Conservation (phyloP, 306 rosid genomes). For the Lupinus albus region DNA sequence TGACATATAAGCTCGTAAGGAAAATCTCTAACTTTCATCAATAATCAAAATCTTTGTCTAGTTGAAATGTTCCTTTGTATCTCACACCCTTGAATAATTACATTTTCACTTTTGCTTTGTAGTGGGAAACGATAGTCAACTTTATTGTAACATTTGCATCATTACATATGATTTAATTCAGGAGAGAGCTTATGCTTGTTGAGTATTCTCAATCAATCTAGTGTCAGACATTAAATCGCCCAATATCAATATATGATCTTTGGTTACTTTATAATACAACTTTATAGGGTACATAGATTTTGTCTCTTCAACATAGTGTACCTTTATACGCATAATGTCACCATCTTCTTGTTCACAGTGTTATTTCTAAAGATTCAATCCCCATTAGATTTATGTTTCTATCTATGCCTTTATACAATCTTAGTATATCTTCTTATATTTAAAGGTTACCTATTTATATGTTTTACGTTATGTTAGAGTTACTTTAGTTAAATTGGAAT, state of each 20-base stretch:
- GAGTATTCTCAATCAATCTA: constrained; percentile 53
- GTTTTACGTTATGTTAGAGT: not conserved
- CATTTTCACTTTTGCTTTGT: constrained; percentile 66
- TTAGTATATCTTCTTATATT: constrained; percentile 1
- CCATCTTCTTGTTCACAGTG: constrained; percentile 24
- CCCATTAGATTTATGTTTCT: not conserved
- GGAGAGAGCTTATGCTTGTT: constrained; percentile 49
- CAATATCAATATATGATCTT: constrained; percentile 42
- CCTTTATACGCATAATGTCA: not conserved
- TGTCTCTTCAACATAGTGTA: constrained; percentile 24
- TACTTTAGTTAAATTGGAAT: not conserved
- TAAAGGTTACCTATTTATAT: not conserved
- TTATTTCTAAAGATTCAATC: not conserved
- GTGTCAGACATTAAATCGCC: constrained; percentile 34
- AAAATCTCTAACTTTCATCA: constrained; percentile 46
- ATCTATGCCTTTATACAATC: not conserved
- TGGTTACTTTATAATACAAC: constrained; percentile 24
- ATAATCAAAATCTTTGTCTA: constrained; percentile 56
- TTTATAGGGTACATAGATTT: constrained; percentile 3
- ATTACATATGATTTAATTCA: constrained; percentile 57
- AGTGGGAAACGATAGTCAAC: constrained; percentile 68
- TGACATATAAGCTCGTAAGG: constrained; percentile 23
- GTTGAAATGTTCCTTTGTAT: constrained; percentile 62
- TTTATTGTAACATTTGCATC: constrained; percentile 52
- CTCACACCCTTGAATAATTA: constrained; percentile 66